Base-by-base conservation (phyloP, 1,139 yeast species). In the Protomyces pachydermus region DNA sequence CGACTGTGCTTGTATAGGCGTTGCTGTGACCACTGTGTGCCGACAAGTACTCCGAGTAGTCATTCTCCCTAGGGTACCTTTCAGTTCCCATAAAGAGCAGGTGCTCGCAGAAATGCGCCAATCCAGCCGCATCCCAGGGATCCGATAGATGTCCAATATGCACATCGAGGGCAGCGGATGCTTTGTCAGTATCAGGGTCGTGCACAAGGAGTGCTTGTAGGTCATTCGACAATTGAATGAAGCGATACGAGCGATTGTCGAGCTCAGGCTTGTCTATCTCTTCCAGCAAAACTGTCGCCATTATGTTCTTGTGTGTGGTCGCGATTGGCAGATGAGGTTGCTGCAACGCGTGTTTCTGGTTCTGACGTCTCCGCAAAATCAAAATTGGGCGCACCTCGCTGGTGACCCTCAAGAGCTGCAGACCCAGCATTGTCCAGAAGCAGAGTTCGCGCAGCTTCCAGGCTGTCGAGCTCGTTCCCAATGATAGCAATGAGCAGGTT, bases 61-160 rank as follows among this genome's bases (percentile, higher is more conserved):
- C 98, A 74, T 90, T 91, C 74, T 93, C 98, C 66, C 82, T 80
- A 0, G 98, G 98, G 72, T 87, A 93, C 75, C 91, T 91, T 70
- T 83, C 80, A 3, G 98, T 91, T n/a, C 98, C 98, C 97, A 93
- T 90, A 74, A 93, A 93, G 67, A 93, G 79, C 69, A 93, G 79
- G 76, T 93, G 98, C 77, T 93, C 98, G 76, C 97, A 91, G 75
- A 93, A 93, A 76, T 93, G 98, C 2, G 98, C 98, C 67, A 93
- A 78, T 0, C 98, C 98, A 1, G 91, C 87, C 37, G 90, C 75
- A 35, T 80, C 78, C 60, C 81, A 79, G 20, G 88, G 89, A 72
- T 93, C 98, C 60, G 88, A 83, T 73, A 87, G 88, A 3, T 97
- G 82, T 20, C 98, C 98, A 28, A 91, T 93, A 71, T 88, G 84